Evolutionary conservation across 768 basidiomycete genomes (phyloP).

Genomic region (Russula abietina): DNA sequence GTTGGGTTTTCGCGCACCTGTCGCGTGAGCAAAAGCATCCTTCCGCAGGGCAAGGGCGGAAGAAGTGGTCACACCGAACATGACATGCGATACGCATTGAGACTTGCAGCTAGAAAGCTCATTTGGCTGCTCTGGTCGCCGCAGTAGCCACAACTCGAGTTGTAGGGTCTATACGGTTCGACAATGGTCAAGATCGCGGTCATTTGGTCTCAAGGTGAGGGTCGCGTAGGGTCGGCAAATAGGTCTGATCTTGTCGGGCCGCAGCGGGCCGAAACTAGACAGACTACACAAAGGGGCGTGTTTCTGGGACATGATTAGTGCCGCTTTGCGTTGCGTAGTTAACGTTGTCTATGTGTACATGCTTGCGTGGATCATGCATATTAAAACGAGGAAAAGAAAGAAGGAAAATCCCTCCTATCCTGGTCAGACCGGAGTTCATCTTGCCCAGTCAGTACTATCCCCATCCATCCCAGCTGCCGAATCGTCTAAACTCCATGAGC

Average conservation of each 20-base stretch:
- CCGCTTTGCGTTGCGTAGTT: neutral
- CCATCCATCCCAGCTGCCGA: constrained; percentile 91
- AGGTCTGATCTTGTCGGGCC: constrained; percentile 2
- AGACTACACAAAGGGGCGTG: neutral
- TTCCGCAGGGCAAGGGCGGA: neutral
- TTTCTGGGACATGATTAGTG: constrained; percentile 13
- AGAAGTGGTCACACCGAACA: constrained; percentile 17
- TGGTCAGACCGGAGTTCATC: neutral
- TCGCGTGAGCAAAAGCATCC: neutral
- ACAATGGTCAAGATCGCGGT: constrained; percentile 3
- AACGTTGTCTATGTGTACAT: constrained; percentile 19
- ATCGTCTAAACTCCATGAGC: constrained; percentile 72
- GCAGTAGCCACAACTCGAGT: constrained; percentile 19
- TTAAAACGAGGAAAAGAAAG: neutral
- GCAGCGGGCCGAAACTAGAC: neutral
- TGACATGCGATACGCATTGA: constrained; percentile 19
- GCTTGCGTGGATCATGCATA: constrained; percentile 10
- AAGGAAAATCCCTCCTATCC: constrained; percentile 2
- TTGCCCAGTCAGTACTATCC: constrained; percentile 32
- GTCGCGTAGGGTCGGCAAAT: too few species aligned
- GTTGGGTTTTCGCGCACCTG: neutral
- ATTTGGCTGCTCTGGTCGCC: neutral
- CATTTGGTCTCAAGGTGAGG: neutral
- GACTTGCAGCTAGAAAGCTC: neutral
- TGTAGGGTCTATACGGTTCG: constrained; percentile 1